Evolutionary conservation across 2,329 filamentous ascomycete genomes (phyloP).

Genomic region (Colletotrichum spinosum): DNA sequence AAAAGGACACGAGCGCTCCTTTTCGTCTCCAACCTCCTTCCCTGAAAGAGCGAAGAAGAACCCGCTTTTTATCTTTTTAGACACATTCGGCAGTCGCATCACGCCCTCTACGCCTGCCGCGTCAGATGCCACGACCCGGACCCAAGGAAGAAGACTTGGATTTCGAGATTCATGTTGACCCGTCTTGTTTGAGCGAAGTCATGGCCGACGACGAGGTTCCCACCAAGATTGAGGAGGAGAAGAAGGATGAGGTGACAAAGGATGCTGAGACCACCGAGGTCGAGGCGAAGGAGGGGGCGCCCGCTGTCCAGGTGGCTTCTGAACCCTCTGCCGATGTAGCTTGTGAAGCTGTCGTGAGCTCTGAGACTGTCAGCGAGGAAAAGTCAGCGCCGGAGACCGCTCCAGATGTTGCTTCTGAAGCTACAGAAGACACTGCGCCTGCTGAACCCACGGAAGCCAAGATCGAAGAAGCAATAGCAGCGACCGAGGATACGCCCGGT

Average conservation of each 20-base stretch:
- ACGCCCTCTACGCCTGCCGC: not conserved
- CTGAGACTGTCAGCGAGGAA: no score
- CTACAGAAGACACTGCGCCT: not conserved
- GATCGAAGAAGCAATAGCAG: not conserved
- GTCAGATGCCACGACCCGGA: constrained; percentile 30
- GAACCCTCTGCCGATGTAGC: not conserved
- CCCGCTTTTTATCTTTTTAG: constrained; percentile 26
- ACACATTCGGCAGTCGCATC: no score
- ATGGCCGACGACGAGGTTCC: constrained; percentile 38
- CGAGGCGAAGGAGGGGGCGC: not conserved
- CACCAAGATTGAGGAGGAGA: constrained; percentile 37
- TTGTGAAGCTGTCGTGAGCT: no score
- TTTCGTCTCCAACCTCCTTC: not conserved
- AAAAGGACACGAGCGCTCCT: constrained; percentile 3
- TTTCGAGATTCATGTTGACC: constrained; percentile 62
- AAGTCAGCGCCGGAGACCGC: not conserved
- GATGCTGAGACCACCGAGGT: constrained; percentile 31
- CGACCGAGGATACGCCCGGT: not conserved
- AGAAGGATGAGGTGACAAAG: constrained; percentile 39
- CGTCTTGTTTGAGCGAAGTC: constrained; percentile 52
- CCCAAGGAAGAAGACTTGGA: constrained; percentile 50
- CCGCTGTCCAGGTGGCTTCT: not conserved
- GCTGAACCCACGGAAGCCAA: not conserved
- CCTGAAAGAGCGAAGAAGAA: not conserved
- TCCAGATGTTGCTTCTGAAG: not conserved